Conservation (phyloP, 306 rosid genomes). For the Castanospermum australe region DNA sequence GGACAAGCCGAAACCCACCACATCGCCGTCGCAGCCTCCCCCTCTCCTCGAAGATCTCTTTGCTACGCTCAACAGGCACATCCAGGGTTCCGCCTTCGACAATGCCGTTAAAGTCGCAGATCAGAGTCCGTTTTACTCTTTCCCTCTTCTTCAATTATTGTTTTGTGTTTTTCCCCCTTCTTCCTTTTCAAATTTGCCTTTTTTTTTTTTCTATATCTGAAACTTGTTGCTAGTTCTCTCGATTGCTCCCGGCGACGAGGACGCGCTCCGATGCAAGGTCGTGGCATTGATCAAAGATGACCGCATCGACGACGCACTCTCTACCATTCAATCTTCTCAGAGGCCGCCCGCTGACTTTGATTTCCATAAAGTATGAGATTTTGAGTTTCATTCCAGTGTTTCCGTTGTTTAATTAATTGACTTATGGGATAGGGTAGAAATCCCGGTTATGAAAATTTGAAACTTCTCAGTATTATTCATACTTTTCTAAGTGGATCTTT, state of each 20-base stretch:
- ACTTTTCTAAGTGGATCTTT: background rate
- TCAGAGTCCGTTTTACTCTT: slow-evolving; percentile 57
- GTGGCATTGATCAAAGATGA: slow-evolving; percentile 77
- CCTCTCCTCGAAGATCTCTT: slow-evolving; percentile 89
- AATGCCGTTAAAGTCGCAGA: slow-evolving; percentile 80
- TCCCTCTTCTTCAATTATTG: background rate
- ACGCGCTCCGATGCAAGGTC: slow-evolving; percentile 84
- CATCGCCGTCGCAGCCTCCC: slow-evolving; percentile 54
- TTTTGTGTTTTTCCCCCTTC: background rate
- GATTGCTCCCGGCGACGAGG: slow-evolving; percentile 70
- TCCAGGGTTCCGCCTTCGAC: slow-evolving; percentile 56
- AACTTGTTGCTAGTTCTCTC: slow-evolving; percentile 60
- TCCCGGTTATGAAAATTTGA: background rate
- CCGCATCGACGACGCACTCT: slow-evolving; percentile 59
- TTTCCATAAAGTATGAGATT: slow-evolving; percentile 62
- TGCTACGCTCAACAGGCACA: slow-evolving; percentile 67
- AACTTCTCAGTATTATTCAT: background rate
- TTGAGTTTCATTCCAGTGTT: background rate
- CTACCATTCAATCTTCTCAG: slow-evolving; percentile 54
- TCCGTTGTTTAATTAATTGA: background rate
- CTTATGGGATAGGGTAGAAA: background rate
- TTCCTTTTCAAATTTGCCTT: background rate
- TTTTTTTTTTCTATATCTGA: background rate
- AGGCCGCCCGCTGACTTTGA: slow-evolving; percentile 49
- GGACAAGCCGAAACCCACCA: slow-evolving; percentile 51